Conservation (phyloP, 202 grass and related monocot genomes). For the Schoenoplectus tabernaemontani region DNA sequence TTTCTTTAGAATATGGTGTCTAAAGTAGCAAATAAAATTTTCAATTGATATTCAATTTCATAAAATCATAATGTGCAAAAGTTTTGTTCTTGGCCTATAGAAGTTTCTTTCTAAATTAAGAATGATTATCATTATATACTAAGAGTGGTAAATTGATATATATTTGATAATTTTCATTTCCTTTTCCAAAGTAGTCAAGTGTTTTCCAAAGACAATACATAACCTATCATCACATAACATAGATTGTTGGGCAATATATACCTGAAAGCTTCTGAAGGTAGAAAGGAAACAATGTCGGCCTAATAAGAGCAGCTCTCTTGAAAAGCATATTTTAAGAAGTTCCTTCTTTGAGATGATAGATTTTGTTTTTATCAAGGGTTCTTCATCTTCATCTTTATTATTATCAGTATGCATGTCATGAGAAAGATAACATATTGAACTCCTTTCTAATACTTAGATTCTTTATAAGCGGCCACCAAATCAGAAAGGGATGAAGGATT, state of each 20-base stretch:
- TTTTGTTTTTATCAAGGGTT: conserved; percentile 47
- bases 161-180: background rate
- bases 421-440: conserved; percentile 13
- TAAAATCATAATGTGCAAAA: background rate
- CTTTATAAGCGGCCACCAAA: conserved; percentile 45
- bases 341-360: conserved; percentile 49
- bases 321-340: conserved; percentile 49
- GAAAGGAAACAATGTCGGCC: conserved; percentile 57
- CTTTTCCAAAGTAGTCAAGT: background rate
- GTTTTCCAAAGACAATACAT: background rate
- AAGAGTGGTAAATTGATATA: no score
- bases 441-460: conserved; percentile 43
- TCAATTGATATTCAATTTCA: background rate
- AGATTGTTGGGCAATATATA: conserved; percentile 21
- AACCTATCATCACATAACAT: background rate
- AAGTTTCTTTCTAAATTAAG: no score
- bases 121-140: no score
- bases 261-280: conserved; percentile 60
- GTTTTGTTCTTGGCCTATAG: background rate
- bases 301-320: conserved; percentile 54
- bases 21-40: background rate
- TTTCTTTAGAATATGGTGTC: no score
- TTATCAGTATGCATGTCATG: conserved; percentile 11
- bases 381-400: conserved; percentile 1
- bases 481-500: conserved; percentile 41